Evolutionary conservation across 169 alveolate genomes (phyloP), one percentile per base, ranked within the genome.

Genomic region (Plasmodium malariae): DNA sequence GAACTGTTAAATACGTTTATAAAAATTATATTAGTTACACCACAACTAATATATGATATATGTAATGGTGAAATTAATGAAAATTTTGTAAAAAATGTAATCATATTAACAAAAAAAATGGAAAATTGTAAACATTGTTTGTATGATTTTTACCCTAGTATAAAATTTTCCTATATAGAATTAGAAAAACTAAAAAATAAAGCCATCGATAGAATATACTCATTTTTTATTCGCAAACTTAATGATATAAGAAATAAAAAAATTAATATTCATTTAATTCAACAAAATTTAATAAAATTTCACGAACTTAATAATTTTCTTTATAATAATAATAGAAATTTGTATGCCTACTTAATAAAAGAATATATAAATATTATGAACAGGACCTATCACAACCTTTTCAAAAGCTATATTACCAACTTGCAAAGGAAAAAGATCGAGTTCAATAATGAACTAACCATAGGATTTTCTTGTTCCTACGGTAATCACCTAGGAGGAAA

Each of bases 131-230:
- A 72, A 37, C 78, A 72, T 26, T 92, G 94, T 63, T 89, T 68
- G 36, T 87, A 68, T n/a, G 92, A 72, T 65, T 68, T 74, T 1
- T 94, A 94, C 37, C 96, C 96, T 5, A 78, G 95, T 28, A 93
- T 94, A 40, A 85, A 72, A n/a, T 45, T 63, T 32, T 55, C 88
- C 12, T 59, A 80, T 55, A 72, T 57, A 24, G 88, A 74, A 40
- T 68, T 80, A 57, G 71, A 43, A 24, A 70, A 69, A n/a, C 26
- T 73, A 9, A 63, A 80, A 69, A 54, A 14, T 37, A 89, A 70
- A 88, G 59, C 88, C 17, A 54, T 73, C 9, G 74, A 69, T 48
- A 34, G 86, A 7, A 88, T 69, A 0, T 67, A 60, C 19, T 4
- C 43, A 1, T 83, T 57, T 59, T 70, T 90, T 30, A 24, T 51